Evolutionary conservation across 768 basidiomycete species (phyloP).

Genomic region (Nidularia sp.): DNA sequence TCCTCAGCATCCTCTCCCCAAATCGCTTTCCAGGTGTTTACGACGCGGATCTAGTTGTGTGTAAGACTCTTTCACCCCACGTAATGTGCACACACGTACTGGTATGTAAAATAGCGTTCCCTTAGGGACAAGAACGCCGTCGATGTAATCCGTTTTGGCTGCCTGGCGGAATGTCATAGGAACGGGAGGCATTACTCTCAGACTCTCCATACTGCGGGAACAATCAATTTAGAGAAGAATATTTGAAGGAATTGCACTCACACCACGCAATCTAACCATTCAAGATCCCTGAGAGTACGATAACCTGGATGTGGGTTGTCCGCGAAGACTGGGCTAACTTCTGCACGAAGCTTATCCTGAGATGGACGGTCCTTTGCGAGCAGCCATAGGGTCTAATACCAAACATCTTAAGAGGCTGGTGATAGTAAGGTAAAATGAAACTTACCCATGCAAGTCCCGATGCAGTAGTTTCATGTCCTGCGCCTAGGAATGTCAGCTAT

Average conservation of each 20-base stretch:
- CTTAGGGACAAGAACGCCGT: conserved; percentile 37
- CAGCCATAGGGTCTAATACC: conserved; percentile 42
- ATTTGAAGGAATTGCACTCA: conserved; percentile 10
- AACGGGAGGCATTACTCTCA: conserved; percentile 35
- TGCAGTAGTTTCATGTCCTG: conserved; percentile 43
- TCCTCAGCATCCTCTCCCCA: conserved; percentile 52
- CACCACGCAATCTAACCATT: conserved; percentile 37
- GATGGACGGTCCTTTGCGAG: conserved; percentile 45
- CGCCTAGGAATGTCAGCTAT: conserved; percentile 44
- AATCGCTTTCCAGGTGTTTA: conserved; percentile 44
- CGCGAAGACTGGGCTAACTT: conserved; percentile 37
- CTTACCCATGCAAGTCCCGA: conserved; percentile 45
- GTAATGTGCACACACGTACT: conserved; percentile 8
- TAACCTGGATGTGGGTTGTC: conserved; percentile 29
- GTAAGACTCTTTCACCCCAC: no score
- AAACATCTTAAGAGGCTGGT: conserved; percentile 3
- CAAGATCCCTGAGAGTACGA: conserved; percentile 31
- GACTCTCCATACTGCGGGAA: conserved; percentile 28
- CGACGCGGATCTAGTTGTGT: conserved; percentile 34
- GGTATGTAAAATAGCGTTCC: conserved; percentile 39
- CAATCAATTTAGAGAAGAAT: not conserved
- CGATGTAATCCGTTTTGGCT: conserved; percentile 31
- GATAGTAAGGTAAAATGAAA: not conserved
- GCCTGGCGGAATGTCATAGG: conserved; percentile 34
- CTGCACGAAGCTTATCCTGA: conserved; percentile 49